These are phyloP conservation scores for Orbilia quercus DNA, from an alignment of 2,329 filamentous ascomycete species.

Conservation along the genomic window DNA sequence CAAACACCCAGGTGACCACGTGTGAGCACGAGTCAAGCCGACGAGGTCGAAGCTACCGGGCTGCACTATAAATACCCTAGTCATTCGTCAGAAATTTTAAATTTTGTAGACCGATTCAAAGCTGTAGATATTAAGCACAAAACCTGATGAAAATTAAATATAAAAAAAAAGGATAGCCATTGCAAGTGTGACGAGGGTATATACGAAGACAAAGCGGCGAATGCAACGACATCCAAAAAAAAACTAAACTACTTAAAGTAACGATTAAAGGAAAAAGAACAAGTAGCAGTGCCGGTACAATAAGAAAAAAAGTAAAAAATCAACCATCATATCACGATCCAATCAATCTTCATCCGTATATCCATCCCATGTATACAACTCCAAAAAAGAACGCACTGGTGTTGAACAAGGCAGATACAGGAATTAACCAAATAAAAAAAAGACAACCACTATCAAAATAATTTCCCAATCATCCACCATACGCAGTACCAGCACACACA, in stretches of 20 bases:
- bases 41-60: too few species aligned
- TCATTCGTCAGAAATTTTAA: too few species aligned
- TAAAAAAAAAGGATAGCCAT: neutral
- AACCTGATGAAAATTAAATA: neutral
- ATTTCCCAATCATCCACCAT: too few species aligned
- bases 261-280: conserved; percentile 14
- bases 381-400: conserved; percentile 17
- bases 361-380: conserved; percentile 42
- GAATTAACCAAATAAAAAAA: too few species aligned
- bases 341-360: conserved; percentile 33
- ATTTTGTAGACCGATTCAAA: too few species aligned
- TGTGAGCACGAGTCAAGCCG: too few species aligned
- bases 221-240: conserved; percentile 8
- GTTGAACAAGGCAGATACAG: conserved; percentile 6
- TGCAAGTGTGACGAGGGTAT: conserved; percentile 10
- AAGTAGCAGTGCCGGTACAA: neutral
- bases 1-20: too few species aligned
- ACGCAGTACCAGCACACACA: too few species aligned
- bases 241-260: conserved; percentile 4
- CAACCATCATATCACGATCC: conserved; percentile 21
- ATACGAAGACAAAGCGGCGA: conserved; percentile 11
- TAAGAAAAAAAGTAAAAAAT: too few species aligned
- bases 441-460: too few species aligned
- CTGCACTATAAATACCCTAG: too few species aligned
- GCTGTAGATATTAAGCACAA: neutral